Evolutionary conservation across 2,329 filamentous ascomycete species (phyloP), one percentile per base, ranked within the genome.

Genomic region (Talaromyces rugulosus): DNA sequence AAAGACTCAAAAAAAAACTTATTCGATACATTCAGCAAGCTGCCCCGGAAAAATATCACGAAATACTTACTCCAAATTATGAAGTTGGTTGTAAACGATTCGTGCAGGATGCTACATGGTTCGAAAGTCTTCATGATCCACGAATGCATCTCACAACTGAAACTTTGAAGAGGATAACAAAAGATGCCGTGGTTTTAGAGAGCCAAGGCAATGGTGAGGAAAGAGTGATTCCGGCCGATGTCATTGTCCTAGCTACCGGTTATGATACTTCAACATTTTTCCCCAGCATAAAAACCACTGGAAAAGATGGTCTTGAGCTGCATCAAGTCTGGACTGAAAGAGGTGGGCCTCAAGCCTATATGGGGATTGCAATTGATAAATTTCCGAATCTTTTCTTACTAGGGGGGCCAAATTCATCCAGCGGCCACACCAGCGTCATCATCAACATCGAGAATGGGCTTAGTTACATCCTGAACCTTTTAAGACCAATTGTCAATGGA

Each of bases 331-430:
- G 87, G 86, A 75, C 81, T 1, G 75, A 79, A 27, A 79, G 83
- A 58, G 85, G 85, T 16, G 87, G 87, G 0, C 76, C 84, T 0
- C 84, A 83, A 63, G 87, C 86, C 0, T 89, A 89, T 69, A 81
- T 85, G 60, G 82, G 82, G 27, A 81, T 81, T 1, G 80, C 81
- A 1, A 75, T 88, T 71, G 83, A 83, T 65, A 82, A 82, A 0
- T 88, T 87, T 67, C 87, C 87, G 2, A 89, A 89, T 68, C 85
- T 88, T 67, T 88, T 89, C 74, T 78, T 87, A 61, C 72, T 88
- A 0, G 81, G 87, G 47, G 86, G 87, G 0, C 87, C 87, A 0
- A 89, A 89, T 68, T 83, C 85, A 0, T 79, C 78, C 0, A 89
- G 86, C 0, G 87, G 87, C 0, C 86, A 89, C 70, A 83, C 79